Base-by-base conservation (phyloP, 345 rosid genomes). In the Populus alba region DNA sequence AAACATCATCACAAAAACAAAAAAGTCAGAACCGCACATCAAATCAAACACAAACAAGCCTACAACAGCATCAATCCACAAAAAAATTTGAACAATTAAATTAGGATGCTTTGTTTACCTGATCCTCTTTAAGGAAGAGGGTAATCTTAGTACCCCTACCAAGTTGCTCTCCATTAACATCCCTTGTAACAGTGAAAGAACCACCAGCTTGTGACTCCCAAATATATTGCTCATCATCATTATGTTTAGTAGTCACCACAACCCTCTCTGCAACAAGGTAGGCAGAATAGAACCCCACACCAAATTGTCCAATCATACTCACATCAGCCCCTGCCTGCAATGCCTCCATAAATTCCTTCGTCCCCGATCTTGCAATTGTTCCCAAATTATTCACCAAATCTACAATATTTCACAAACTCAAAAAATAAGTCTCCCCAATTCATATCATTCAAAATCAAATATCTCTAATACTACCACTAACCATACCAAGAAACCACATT, bases 191-290 rank as follows among this genome's bases (percentile, higher is more conserved):
- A 15, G 97, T 94, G 82, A 94, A 94, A 49, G 98, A 92, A 23
- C 97, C 97, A 76, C 98, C 98, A 20, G 97, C 98, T 79, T 94
- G 98, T n/a, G 98, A 94, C 80, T 94, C 95, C 98, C 97, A 94
- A 1, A 91, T 75, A 68, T 94, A 94, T 65, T 94, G 97, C 69
- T 92, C 95, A 25, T 94, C 98, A 6, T 94, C 94, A 45, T 92
- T 92, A 81, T 94, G 97, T 79, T 91, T 94, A 0, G 95, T 82
- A 1, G 95, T 94, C 57, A 92, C 98, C 20, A 92, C 80, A 15
- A 94, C 97, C 80, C 86, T 94, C 77, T 94, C 97, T 0, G 98
- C 95, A 15, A 92, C 97, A 16, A 94, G 92, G 51, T 94, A 94
- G n/a, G 98, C 93, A 53, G 98, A 94, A 85, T 94, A 94, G 87